phyloP scores from a whole-genome alignment of 2,329 filamentous ascomycete genomes.

The Ascochyta lentis region DNA sequence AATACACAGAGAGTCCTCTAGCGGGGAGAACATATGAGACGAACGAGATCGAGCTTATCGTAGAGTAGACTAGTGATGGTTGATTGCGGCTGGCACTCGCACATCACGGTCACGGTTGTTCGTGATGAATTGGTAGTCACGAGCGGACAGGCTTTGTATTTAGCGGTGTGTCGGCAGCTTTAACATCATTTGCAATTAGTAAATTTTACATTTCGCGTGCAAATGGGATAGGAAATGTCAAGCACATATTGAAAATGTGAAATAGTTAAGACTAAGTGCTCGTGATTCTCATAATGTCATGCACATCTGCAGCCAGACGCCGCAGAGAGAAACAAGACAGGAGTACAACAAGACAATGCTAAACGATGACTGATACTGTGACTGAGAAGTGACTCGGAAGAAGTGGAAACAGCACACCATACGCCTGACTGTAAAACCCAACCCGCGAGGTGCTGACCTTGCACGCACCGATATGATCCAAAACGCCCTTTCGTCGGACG shows the following conservation, averaged over 20 bases:
- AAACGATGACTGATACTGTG: constrained; percentile 16
- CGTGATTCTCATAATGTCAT: constrained; percentile 38
- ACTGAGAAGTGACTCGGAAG: constrained; percentile 20
- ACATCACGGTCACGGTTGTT: no score
- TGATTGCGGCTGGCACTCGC: no score
- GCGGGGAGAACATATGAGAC: constrained; percentile 33
- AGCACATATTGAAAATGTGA: constrained; percentile 7
- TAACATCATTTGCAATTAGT: no score
- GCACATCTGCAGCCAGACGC: constrained; percentile 25
- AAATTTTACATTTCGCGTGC: no score
- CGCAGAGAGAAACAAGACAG: constrained; percentile 33
- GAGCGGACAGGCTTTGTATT: no score
- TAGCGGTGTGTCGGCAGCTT: no score
- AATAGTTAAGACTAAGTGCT: constrained; percentile 27
- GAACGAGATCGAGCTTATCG: constrained; percentile 27
- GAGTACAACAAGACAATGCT: constrained; percentile 21
- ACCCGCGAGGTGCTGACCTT: constrained; percentile 20
- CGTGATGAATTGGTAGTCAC: no score
- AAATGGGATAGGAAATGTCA: background rate
- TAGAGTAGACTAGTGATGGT: constrained; percentile 1
- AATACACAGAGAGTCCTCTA: constrained; percentile 34
- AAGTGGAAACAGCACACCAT: constrained; percentile 23
- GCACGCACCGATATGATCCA: constrained; percentile 23
- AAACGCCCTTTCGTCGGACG: constrained; percentile 36
- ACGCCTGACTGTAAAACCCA: constrained; percentile 25